Evolutionary conservation across 202 grass and related monocot species (phyloP).

Genomic region (Schoenoplectus triqueter): DNA sequence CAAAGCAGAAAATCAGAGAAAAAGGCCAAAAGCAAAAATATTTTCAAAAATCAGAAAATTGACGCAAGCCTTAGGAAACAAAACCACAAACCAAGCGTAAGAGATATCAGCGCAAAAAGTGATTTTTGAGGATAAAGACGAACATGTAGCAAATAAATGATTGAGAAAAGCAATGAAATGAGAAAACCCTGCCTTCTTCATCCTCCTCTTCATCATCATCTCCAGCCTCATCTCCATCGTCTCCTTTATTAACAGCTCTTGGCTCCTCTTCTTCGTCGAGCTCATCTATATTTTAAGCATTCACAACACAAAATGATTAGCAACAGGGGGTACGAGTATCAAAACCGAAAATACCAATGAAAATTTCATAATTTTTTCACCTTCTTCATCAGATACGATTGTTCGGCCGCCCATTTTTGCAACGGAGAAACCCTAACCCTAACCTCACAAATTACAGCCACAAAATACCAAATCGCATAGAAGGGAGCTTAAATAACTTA

Average conservation of each 20-base stretch:
- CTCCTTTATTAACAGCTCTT: constrained; percentile 42
- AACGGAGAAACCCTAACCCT: constrained; percentile 55
- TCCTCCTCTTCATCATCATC: constrained; percentile 71
- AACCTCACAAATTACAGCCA: constrained; percentile 34
- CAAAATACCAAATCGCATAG: constrained; percentile 21
- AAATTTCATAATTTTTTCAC: constrained; percentile 35
- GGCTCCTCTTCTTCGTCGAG: constrained; percentile 61
- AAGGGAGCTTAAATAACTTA: neutral
- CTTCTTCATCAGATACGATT: constrained; percentile 76
- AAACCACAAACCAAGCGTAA: constrained; percentile 16
- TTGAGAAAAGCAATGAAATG: constrained; percentile 27
- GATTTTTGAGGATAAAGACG: neutral
- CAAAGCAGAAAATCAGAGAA: neutral
- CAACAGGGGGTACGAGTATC: neutral
- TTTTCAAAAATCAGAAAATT: neutral
- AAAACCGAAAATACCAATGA: constrained; percentile 13
- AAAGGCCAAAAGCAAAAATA: neutral
- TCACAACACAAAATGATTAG: neutral
- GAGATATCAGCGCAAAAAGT: neutral
- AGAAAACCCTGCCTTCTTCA: constrained; percentile 64
- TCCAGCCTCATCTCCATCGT: constrained; percentile 45
- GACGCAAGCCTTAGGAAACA: neutral
- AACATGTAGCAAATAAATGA: neutral
- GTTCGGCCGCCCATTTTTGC: constrained; percentile 56
- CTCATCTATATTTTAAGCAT: constrained; percentile 52